These are phyloP conservation scores for Solanum chilense DNA, from an alignment of 257 asterid genomes.

Conservation along the genomic window DNA sequence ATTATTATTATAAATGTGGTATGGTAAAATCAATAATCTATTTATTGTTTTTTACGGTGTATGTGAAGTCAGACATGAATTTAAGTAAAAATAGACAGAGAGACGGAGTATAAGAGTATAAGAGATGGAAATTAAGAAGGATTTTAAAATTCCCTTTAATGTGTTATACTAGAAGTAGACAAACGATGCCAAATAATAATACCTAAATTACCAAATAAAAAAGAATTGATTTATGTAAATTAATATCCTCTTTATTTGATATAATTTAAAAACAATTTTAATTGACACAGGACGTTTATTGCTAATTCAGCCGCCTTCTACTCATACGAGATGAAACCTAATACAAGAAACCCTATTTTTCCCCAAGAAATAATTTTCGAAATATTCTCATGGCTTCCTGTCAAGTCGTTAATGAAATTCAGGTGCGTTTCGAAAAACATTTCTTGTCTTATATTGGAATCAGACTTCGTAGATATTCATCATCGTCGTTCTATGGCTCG, in stretches of 20 bases:
- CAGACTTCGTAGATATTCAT: neutral
- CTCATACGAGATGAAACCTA: neutral
- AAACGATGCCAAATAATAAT: neutral
- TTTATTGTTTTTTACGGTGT: too few relatives aligned
- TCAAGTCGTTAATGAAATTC: neutral
- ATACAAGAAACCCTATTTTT: neutral
- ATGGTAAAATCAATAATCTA: too few relatives aligned
- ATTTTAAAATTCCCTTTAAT: neutral
- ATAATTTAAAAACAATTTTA: too few relatives aligned
- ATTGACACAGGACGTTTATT: neutral
- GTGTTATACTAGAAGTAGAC: neutral
- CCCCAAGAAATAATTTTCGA: neutral
- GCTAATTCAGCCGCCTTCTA: neutral
- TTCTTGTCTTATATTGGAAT: neutral
- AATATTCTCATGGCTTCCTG: neutral
- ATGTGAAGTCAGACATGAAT: neutral
- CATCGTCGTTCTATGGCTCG: neutral
- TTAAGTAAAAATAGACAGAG: neutral
- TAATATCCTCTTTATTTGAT: too few relatives aligned
- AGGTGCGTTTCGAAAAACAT: neutral
- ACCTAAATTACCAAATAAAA: neutral
- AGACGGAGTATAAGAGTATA: neutral
- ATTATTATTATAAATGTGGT: neutral
- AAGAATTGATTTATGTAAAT: neutral
- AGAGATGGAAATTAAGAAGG: neutral